Evolutionary conservation across 2,329 filamentous ascomycete genomes (phyloP).

Genomic region (Aspergillus quadricinctus): DNA sequence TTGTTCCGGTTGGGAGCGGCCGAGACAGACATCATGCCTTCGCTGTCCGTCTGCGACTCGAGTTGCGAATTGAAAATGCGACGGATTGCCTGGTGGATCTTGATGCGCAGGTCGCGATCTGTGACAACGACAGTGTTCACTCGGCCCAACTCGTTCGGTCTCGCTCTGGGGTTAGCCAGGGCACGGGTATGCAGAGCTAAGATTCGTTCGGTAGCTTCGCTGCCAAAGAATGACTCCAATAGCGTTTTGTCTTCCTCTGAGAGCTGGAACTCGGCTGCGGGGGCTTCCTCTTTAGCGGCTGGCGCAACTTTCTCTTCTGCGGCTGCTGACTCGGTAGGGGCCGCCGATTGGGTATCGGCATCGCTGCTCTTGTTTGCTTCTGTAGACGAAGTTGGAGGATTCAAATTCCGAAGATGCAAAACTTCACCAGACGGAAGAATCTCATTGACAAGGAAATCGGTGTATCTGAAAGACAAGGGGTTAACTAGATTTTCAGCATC

Average conservation of each 20-base stretch:
- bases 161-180: conserved; percentile 50
- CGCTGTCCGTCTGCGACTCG: conserved; percentile 70
- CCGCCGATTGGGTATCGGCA: conserved; percentile 7
- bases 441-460: conserved; percentile 90
- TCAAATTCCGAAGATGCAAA: conserved; percentile 60
- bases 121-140: conserved; percentile 52
- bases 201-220: conserved; percentile 47
- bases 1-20: conserved; percentile 37
- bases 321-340: conserved; percentile 6
- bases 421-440: conserved; percentile 72
- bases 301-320: conserved; percentile 10
- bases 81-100: conserved; percentile 64
- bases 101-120: conserved; percentile 59
- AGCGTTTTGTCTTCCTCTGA: conserved; percentile 43
- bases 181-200: conserved; percentile 54
- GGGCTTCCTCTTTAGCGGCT: conserved; percentile 9
- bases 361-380: conserved; percentile 7
- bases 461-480: conserved; percentile 56
- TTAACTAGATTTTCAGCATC: not conserved
- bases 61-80: conserved; percentile 74
- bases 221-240: conserved; percentile 49
- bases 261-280: conserved; percentile 28
- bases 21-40: conserved; percentile 61
- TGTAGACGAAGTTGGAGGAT: conserved; percentile 20
- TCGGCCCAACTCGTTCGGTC: conserved; percentile 52